Conservation (phyloP, 129 eudicot genomes). For the Centrapalus pauciflorus region DNA sequence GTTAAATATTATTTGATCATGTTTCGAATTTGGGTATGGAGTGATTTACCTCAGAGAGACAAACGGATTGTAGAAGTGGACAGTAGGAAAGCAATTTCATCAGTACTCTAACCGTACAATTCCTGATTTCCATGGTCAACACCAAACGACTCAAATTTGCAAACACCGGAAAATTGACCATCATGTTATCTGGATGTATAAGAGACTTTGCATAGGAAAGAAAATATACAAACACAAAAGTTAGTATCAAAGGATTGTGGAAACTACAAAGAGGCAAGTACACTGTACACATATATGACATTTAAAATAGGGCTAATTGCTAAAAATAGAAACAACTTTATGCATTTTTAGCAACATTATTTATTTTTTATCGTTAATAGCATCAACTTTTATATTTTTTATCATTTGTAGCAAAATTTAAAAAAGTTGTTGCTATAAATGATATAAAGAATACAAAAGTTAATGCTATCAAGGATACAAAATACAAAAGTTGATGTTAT, state of each 20-base stretch:
- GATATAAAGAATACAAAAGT: too few species aligned
- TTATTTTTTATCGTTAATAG: too few species aligned
- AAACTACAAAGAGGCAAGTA: not conserved
- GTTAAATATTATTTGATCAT: not conserved
- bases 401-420: too few species aligned
- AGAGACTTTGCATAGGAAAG: slow-evolving; percentile 39
- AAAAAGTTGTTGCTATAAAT: too few species aligned
- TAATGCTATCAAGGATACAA: too few species aligned
- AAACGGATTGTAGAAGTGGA: slow-evolving; percentile 14
- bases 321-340: too few species aligned
- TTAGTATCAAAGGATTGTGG: slow-evolving; percentile 12
- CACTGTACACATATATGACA: too few species aligned
- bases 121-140: slow-evolving; percentile 5
- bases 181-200: slow-evolving; percentile 23
- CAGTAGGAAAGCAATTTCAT: slow-evolving; percentile 11
- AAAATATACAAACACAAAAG: slow-evolving; percentile 1
- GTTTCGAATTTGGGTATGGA: not conserved
- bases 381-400: too few species aligned
- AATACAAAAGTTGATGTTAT: too few species aligned
- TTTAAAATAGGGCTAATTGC: too few species aligned
- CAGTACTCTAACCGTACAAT: slow-evolving; percentile 8
- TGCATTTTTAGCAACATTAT: too few species aligned
- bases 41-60: slow-evolving; percentile 25
- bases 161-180: slow-evolving; percentile 14
- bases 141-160: slow-evolving; percentile 6